Conservation (phyloP, 768 basidiomycete genomes). For the Boletellus emodensis region DNA sequence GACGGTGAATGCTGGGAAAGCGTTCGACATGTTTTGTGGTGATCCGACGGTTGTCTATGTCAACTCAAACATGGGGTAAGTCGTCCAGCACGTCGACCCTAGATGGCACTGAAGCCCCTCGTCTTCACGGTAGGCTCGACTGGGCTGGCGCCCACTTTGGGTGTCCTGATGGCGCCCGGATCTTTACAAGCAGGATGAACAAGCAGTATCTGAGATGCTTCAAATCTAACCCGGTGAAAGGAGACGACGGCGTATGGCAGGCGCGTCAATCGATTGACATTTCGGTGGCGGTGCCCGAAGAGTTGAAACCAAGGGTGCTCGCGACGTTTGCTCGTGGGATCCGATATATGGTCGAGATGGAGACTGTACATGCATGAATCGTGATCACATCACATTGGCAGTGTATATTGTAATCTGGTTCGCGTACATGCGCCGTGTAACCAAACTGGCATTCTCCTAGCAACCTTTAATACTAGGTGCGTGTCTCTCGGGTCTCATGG, state of each 20-base stretch:
- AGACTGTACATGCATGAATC: not conserved
- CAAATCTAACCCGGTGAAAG: constrained; percentile 20
- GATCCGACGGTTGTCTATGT: constrained; percentile 11
- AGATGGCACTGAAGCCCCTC: not conserved
- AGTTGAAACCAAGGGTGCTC: constrained; percentile 17
- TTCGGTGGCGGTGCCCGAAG: constrained; percentile 22
- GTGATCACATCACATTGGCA: not conserved
- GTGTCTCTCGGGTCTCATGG: too few species aligned
- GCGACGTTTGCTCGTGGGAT: constrained; percentile 12
- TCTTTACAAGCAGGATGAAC: constrained; percentile 11
- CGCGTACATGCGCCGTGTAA: too few species aligned
- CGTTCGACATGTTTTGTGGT: constrained; percentile 4
- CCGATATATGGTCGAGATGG: constrained; percentile 4
- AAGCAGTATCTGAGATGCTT: constrained; percentile 25
- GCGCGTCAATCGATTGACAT: constrained; percentile 18
- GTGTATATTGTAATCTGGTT: too few species aligned
- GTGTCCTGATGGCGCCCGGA: constrained; percentile 15
- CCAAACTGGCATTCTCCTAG: too few species aligned
- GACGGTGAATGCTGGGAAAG: constrained; percentile 15
- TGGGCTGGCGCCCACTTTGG: constrained; percentile 23
- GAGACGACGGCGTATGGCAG: constrained; percentile 16
- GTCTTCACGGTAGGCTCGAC: constrained; percentile 14
- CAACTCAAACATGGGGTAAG: constrained; percentile 25
- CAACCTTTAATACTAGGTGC: too few species aligned
- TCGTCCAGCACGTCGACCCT: not conserved